phyloP scores from a whole-genome alignment of 2,329 filamentous ascomycete species.

The Moelleriella libera region DNA sequence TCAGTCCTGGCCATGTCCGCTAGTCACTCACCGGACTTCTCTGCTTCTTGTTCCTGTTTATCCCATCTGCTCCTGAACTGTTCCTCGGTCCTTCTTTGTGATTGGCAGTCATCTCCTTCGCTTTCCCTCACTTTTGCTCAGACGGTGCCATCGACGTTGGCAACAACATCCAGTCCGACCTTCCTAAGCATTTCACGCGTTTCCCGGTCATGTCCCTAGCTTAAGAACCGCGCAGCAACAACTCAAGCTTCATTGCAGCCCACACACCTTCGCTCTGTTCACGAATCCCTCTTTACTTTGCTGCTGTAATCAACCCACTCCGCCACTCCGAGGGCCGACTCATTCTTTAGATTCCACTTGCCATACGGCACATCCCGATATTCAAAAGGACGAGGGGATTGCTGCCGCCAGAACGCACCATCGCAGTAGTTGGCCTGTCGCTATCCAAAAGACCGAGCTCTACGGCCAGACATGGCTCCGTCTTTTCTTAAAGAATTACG shows the following conservation, averaged over 20 bases:
- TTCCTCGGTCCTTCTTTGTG: background rate
- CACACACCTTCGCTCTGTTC: background rate
- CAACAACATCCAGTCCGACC: background rate
- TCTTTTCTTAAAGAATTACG: slow-evolving; percentile 65
- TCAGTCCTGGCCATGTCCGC: too few relatives aligned
- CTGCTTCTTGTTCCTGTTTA: background rate
- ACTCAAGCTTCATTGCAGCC: background rate
- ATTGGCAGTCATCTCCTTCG: background rate
- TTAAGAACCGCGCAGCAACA: background rate
- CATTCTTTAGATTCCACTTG: background rate
- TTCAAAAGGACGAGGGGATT: background rate
- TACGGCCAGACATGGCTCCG: slow-evolving; percentile 33
- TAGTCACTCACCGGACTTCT: too few relatives aligned
- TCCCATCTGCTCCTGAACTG: background rate
- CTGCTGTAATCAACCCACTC: background rate
- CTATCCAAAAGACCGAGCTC: background rate
- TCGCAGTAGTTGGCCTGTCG: background rate
- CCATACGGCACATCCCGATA: background rate
- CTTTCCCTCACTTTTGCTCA: background rate
- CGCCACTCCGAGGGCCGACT: background rate
- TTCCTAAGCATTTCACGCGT: background rate
- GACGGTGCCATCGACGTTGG: background rate
- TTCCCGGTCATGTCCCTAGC: too few relatives aligned
- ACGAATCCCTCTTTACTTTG: background rate
- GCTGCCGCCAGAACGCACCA: background rate